Evolutionary conservation across 495 filamentous ascomycete genomes (phyloP), one percentile per base, ranked within the genome.

Genomic region (Penicillium robsamsonii): DNA sequence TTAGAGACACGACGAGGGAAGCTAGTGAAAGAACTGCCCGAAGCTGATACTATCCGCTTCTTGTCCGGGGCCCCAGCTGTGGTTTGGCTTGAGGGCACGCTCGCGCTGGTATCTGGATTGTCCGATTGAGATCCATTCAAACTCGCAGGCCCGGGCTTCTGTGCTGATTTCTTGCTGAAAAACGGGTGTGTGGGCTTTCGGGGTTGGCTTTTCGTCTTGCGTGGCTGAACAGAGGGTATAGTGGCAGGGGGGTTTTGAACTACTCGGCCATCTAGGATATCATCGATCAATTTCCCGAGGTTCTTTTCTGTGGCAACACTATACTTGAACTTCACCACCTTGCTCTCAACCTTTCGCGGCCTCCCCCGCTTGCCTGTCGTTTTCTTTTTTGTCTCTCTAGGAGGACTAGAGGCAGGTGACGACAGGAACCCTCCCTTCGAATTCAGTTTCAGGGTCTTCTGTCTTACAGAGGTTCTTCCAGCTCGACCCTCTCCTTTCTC

Each of bases 181-280:
- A 96, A 96, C 0, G 92, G 92, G 72, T 96, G 92, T 0, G 88
- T 87, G 3, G 81, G 56, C 63, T 89, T 95, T 22, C 70, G 50
- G 30, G 81, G 70, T 30, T 68, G 22, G 15, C 24, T 70, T 13
- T 52, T 56, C 25, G 71, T 63, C n/a, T 35, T 53, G 37, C 52
- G 56, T 8, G 62, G 29, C 37, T 60, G 43, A 13, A 59, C 25
- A 27, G 53, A 15, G 22, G 52, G 42, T 18, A 25, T 41, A 15
- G 42, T 22, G 24, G 49, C 27, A 24, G 46, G 27, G 15, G 45
- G 13, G 11, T 55, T 56, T 29, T 50, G 55, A 46, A 30, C 50
- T 38, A 46, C 49, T 35, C 45, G 57, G n/a, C 70, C 70, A 33
- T 51, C 56, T 1, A 84, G 57, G n/a, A 87, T 83, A 17, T 73